Evolutionary conservation across 2,329 filamentous ascomycete species (phyloP).

Genomic region (Blastomyces emzantsi): DNA sequence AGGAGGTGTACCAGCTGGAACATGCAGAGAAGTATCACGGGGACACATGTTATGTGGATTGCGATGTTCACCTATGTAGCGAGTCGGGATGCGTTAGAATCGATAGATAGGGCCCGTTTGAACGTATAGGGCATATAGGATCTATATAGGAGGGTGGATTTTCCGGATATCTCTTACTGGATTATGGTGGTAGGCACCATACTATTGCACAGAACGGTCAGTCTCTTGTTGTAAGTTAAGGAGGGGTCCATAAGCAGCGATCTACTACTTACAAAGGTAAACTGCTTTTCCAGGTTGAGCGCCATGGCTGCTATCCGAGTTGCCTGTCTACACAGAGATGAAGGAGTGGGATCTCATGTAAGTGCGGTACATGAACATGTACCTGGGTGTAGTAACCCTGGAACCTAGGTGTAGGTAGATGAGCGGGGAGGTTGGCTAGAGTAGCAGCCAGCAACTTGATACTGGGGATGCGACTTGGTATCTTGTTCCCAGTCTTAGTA

Average conservation of each 20-base stretch:
- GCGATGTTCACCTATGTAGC: slow-evolving; percentile 50
- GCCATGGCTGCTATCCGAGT: slow-evolving; percentile 9
- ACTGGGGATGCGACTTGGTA: background rate
- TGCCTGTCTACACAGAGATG: background rate
- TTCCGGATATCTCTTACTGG: slow-evolving; percentile 39
- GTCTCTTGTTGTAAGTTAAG: background rate
- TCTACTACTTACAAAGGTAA: slow-evolving; percentile 50
- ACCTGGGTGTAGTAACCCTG: background rate
- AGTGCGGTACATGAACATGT: background rate
- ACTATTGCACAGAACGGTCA: slow-evolving; percentile 36
- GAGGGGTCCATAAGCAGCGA: background rate
- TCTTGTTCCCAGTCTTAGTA: background rate
- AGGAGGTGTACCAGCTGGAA: slow-evolving; percentile 46
- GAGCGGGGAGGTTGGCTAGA: too few relatives aligned
- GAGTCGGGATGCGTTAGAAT: slow-evolving; percentile 15
- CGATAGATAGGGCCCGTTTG: slow-evolving; percentile 11
- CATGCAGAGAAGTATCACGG: slow-evolving; percentile 50
- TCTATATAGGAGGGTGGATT: background rate
- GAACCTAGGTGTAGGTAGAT: too few relatives aligned
- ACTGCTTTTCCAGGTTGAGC: slow-evolving; percentile 57
- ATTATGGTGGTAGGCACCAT: slow-evolving; percentile 58
- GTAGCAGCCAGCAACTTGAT: background rate
- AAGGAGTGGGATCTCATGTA: background rate
- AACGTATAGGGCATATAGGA: background rate
- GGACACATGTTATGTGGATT: slow-evolving; percentile 58